These are phyloP conservation scores for Mortierella alpina DNA, from an alignment of 192 early-diverging fungal species.

Conservation along the genomic window DNA sequence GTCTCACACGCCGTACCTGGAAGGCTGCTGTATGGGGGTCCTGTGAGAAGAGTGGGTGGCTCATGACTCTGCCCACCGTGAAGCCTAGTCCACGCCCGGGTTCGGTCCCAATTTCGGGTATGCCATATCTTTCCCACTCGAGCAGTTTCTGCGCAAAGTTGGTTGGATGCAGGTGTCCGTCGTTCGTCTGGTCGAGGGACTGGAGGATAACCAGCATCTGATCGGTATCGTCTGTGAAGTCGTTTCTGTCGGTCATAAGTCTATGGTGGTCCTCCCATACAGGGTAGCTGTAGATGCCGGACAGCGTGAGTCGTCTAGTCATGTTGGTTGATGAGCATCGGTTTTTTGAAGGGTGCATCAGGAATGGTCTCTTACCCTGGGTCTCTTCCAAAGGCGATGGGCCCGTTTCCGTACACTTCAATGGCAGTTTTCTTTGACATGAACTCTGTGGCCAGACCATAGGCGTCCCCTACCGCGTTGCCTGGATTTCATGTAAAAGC, in stretches of 20 bases:
- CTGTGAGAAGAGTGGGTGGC: constrained; percentile 48
- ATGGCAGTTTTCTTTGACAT: constrained; percentile 54
- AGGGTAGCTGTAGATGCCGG: constrained; percentile 12
- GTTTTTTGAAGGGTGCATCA: background rate
- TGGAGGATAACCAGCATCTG: constrained; percentile 68
- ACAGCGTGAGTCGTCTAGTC: background rate
- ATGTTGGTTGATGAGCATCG: background rate
- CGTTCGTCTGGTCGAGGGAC: constrained; percentile 53
- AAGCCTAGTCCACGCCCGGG: constrained; percentile 64
- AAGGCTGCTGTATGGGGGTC: constrained; percentile 60
- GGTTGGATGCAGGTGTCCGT: constrained; percentile 55
- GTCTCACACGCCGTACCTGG: constrained; percentile 8
- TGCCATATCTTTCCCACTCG: constrained; percentile 63
- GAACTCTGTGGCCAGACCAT: constrained; percentile 74
- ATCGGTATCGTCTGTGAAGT: constrained; percentile 59
- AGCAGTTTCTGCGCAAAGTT: constrained; percentile 63
- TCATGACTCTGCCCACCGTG: constrained; percentile 61
- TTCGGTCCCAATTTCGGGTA: constrained; percentile 59
- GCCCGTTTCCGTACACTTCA: constrained; percentile 62
- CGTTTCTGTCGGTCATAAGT: constrained; percentile 19
- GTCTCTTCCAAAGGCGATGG: constrained; percentile 67
- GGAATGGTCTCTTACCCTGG: constrained; percentile 41
- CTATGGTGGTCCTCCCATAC: constrained; percentile 41
- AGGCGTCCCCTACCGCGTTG: constrained; percentile 68
- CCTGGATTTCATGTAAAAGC: constrained; percentile 29